Base-by-base conservation (phyloP, 768 basidiomycete genomes). In the Pleurotus eryngii region DNA sequence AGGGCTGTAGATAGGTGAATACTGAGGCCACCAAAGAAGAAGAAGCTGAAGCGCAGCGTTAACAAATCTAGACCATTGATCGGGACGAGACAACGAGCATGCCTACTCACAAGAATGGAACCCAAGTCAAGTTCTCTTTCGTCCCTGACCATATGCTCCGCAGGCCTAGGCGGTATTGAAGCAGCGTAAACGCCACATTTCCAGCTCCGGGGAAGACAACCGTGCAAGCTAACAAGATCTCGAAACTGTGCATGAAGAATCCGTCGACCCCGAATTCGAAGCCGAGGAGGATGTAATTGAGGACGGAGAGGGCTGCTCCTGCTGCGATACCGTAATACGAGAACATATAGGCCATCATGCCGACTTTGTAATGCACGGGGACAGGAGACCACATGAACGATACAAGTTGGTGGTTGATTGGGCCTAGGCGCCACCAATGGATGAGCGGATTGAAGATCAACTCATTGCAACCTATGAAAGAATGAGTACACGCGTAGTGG, bases 391-490 rank as follows among this genome's bases (percentile, higher is more conserved):
- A 92, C 37, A 90, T 63, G 74, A 92, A 92, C 35, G 72, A 77
- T 48, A 86, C 85, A 7, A 92, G 78, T 66, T 92, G 89, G 65
- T 87, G 86, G 50, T 83, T 95, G 72, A 96, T 87, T 0, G 93
- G 93, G 4, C 93, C 93, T 59, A 81, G 71, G 53, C 75, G 75
- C 81, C 84, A 87, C 92, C 92, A 95, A 20, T 83, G 68, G 53
- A 82, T 78, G 57, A 95, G 63, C 0, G 94, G 95, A 65, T 94
- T 85, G 81, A 95, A 95, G 59, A 94, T 81, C 49, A 95, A 78
- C 70, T 89, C 88, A 64, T 83, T 86, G 66, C 85, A 87, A 2
- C 86, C 85, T 84, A 59, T 39, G 20, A 24, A 35, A 54, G 39
- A 38, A 60, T 59, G 0, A 53, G 35, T 30, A 24, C 4, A 40